Evolutionary conservation across 1,139 yeast species (phyloP), one percentile per base, ranked within the genome.

Genomic region (Protomyces macrosporus): DNA sequence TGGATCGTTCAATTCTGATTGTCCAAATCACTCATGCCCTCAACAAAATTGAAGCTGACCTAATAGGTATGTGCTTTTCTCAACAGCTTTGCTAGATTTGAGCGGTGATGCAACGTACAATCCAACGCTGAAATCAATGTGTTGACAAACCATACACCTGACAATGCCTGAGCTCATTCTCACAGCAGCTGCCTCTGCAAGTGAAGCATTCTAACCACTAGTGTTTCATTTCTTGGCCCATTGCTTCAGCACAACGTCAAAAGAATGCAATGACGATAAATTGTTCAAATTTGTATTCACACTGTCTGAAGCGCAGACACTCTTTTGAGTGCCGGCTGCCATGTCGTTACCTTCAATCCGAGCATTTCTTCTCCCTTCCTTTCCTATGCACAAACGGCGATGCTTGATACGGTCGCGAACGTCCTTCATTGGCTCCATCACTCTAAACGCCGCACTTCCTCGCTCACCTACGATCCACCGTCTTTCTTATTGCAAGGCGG

Each of bases 361-460:
- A 57, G 61, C 61, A 53, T 42, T 16, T 42, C 32, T 30, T 42
- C 12, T 23, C n/a, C 48, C 7, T 23, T 23, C 23, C 23, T 2
- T 23, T 1, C 2, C 23, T 23, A 23, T 23, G 23, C 23, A 23
- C 23, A 23, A 23, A 23, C 32, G 39, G 45, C 14, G 30, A 6
- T 53, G 14, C 30, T 6, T 4, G 30, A 30, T 9, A 32, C 33
- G 39, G 51, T 33, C 16, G n/a, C n/a, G 51, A 54, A 34, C n/a
- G 55, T 57, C 52, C 61, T 57, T 37, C 61, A 42, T 16, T 10
- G 54, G 52, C 45, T 40, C 55, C 52, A 40, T 55, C 62, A 58
- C 62, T 55, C 56, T 40, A 52, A 58, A 58, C 62, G 62, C 62
- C 62, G 62, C 62, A 55, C 62, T 58, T 58, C 62, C 62, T 58